Conservation (phyloP, 805 yeast genomes). For the Phaffomyces opuntiae region DNA sequence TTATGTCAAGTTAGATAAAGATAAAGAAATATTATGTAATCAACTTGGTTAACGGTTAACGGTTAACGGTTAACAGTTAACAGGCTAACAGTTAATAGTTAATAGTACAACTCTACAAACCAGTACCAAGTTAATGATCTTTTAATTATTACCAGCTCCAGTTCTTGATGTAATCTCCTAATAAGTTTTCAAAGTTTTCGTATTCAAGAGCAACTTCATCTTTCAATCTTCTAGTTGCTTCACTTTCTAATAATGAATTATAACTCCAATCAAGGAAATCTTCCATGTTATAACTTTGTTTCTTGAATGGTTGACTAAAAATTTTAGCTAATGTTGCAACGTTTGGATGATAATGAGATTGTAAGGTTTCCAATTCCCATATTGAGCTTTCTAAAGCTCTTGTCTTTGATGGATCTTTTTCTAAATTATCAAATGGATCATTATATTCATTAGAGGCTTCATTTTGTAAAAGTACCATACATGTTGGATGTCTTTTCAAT, state of each 20-base stretch:
- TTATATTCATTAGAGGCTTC: slow-evolving; percentile 24
- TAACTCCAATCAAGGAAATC: slow-evolving; percentile 94
- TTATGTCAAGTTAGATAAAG: background rate
- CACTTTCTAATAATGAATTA: slow-evolving; percentile 54
- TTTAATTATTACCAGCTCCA: slow-evolving; percentile 20
- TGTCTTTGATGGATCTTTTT: slow-evolving; percentile 70
- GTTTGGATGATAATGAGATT: slow-evolving; percentile 90
- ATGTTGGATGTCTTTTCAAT: slow-evolving; percentile 85
- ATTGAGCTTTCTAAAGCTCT: slow-evolving; percentile 78
- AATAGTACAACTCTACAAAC: too few relatives aligned
- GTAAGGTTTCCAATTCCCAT: slow-evolving; percentile 84
- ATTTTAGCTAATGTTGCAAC: slow-evolving; percentile 88
- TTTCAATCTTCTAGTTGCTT: slow-evolving; percentile 55
- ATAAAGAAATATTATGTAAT: background rate
- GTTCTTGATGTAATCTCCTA: slow-evolving; percentile 21
- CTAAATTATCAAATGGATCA: slow-evolving; percentile 65
- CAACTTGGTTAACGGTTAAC: too few relatives aligned
- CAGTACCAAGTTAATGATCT: background rate
- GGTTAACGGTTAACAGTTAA: too few relatives aligned
- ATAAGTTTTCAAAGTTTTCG: slow-evolving; percentile 31
- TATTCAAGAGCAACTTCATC: slow-evolving; percentile 75
- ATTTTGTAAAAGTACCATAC: slow-evolving; percentile 80
- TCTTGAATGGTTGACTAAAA: slow-evolving; percentile 83
- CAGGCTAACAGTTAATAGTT: too few relatives aligned
- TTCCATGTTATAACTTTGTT: slow-evolving; percentile 81